Conservation (phyloP, 345 rosid species). For the Lepidium africanum region DNA sequence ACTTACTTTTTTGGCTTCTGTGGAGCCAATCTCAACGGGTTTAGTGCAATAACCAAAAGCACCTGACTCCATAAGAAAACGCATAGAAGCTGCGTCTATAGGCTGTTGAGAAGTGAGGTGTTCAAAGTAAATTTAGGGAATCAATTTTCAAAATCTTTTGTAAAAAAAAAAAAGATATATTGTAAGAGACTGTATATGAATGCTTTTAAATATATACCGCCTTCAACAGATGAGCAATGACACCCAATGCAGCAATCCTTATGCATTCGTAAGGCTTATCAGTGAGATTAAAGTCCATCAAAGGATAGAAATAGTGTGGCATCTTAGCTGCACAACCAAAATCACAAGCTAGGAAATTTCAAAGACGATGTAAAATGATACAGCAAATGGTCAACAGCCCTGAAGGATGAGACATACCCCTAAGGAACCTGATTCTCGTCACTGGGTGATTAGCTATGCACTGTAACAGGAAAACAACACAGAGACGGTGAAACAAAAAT, state of each 20-base stretch:
- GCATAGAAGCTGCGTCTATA: slow-evolving; percentile 21
- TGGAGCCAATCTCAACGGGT: slow-evolving; percentile 35
- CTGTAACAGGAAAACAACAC: slow-evolving; percentile 22
- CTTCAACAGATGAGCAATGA: slow-evolving; percentile 48
- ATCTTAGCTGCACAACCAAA: slow-evolving; percentile 36
- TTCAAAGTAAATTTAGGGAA: background rate
- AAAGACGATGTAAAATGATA: background rate
- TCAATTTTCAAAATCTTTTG: background rate
- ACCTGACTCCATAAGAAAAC: slow-evolving; percentile 27
- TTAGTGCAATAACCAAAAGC: slow-evolving; percentile 27
- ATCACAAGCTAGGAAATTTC: background rate
- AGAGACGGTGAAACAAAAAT: background rate
- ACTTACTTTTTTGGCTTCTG: slow-evolving; percentile 36
- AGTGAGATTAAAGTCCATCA: slow-evolving; percentile 20
- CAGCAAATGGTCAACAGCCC: background rate
- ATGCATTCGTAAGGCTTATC: slow-evolving; percentile 34
- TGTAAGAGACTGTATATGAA: background rate
- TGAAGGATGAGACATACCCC: slow-evolving; percentile 30
- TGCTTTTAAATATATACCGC: slow-evolving; percentile 3
- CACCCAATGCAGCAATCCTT: slow-evolving; percentile 51
- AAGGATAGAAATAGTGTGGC: slow-evolving; percentile 38
- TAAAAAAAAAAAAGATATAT: background rate
- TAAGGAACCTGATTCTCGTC: slow-evolving; percentile 35
- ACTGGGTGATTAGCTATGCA: slow-evolving; percentile 38
- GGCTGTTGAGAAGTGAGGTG: slow-evolving; percentile 24